Evolutionary conservation across 352 stramenopile genomes (phyloP).

Genomic region (Aphanomyces stellatus): DNA sequence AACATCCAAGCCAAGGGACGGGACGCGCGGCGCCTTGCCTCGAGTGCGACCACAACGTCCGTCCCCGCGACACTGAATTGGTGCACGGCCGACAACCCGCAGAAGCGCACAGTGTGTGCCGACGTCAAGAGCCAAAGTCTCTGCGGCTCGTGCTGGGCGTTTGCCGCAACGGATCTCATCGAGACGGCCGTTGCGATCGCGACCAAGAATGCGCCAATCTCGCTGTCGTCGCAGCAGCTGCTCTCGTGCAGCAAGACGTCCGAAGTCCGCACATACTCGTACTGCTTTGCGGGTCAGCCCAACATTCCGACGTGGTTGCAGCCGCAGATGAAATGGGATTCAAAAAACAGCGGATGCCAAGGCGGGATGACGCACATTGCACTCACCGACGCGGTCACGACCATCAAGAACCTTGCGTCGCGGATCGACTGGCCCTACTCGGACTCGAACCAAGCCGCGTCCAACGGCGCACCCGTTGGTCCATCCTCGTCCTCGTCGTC

Average conservation of each 20-base stretch:
- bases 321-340: conserved; percentile 59
- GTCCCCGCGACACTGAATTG: conserved; percentile 47
- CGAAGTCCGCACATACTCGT: conserved; percentile 63
- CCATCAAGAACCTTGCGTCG: conserved; percentile 24
- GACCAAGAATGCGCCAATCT: conserved; percentile 30
- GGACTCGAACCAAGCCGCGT: conserved; percentile 13
- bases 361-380: conserved; percentile 69
- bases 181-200: conserved; percentile 57
- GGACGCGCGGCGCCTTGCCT: background rate
- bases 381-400: conserved; percentile 64
- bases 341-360: conserved; percentile 56
- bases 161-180: conserved; percentile 66
- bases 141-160: conserved; percentile 77
- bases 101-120: conserved; percentile 55
- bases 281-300: conserved; percentile 52
- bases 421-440: conserved; percentile 26
- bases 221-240: conserved; percentile 74
- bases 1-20: background rate
- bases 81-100: conserved; percentile 61
- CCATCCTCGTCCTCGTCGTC: background rate
- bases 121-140: conserved; percentile 70
- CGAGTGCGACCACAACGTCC: background rate
- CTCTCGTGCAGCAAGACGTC: conserved; percentile 59
- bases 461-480: too few relatives aligned
- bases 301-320: conserved; percentile 52